phyloP scores from a whole-genome alignment of 768 basidiomycete genomes.

The Antrodiella citrinella region DNA sequence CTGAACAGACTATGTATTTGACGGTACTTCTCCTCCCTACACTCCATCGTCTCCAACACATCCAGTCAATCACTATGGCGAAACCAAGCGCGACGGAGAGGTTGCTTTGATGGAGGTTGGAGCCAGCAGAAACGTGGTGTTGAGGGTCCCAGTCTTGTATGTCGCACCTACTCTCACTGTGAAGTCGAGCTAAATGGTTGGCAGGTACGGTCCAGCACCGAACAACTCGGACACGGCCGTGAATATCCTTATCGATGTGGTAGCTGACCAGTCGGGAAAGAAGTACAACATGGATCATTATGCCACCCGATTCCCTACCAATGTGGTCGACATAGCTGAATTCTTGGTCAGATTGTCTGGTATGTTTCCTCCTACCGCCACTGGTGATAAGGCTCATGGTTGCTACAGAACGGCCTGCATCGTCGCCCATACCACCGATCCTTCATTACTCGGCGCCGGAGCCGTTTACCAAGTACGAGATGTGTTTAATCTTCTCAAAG shows the following conservation, averaged over 20 bases:
- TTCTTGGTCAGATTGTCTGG: constrained; percentile 75
- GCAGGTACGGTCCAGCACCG: constrained; percentile 80
- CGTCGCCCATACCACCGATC: constrained; percentile 50
- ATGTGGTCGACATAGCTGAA: constrained; percentile 77
- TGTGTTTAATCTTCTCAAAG: constrained; percentile 71
- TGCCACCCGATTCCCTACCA: constrained; percentile 89
- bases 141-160: constrained; percentile 87
- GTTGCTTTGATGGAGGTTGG: constrained; percentile 55
- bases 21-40: constrained; percentile 90
- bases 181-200: neutral
- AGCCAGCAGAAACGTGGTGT: constrained; percentile 53
- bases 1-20: constrained; percentile 84
- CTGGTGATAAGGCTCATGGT: neutral
- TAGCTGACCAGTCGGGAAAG: constrained; percentile 81
- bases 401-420: constrained; percentile 25
- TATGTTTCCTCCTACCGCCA: constrained; percentile 26
- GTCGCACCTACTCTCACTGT: constrained; percentile 18
- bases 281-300: constrained; percentile 94
- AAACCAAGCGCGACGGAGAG: constrained; percentile 85
- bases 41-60: constrained; percentile 62
- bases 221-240: constrained; percentile 85
- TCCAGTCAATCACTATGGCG: constrained; percentile 84
- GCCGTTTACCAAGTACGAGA: constrained; percentile 89
- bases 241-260: constrained; percentile 82
- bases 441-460: constrained; percentile 82